Percentiles rank a stretch among this genome's conserved stretches.
These are phyloP conservation scores for Adansonia madagascariensis DNA, from an alignment of 441 rosid species.

Conservation along the genomic window DNA sequence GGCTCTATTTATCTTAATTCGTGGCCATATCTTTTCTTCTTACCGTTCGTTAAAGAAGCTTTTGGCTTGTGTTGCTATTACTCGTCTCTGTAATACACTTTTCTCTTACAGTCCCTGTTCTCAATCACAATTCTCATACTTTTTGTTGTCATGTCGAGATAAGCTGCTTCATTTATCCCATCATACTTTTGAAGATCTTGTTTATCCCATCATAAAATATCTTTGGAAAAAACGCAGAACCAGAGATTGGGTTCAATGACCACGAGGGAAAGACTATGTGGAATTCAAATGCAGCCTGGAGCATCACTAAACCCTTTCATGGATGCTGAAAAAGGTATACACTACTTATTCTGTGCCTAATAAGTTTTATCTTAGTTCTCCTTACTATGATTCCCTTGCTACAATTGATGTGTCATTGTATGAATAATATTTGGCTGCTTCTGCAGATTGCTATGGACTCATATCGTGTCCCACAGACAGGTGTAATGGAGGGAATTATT, in stretches of 20 bases:
- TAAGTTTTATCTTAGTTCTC: constrained; percentile 26
- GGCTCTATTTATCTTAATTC: neutral
- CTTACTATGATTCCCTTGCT: neutral
- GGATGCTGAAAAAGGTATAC: constrained; percentile 49
- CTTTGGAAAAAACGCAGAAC: constrained; percentile 41
- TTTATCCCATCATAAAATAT: constrained; percentile 9
- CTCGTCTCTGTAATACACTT: neutral
- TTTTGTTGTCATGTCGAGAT: neutral
- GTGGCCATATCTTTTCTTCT: neutral
- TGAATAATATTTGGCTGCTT: constrained; percentile 30
- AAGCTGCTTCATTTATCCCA: neutral
- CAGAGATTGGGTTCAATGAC: constrained; percentile 37
- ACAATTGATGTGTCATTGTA: neutral
- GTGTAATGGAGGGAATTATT: constrained; percentile 31
- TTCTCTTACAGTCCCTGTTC: neutral
- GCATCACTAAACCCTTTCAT: constrained; percentile 34
- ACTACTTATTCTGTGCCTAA: constrained; percentile 10
- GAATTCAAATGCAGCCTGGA: constrained; percentile 31
- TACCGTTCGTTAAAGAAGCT: neutral
- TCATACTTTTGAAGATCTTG: neutral
- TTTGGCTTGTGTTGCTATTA: neutral
- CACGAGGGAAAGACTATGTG: constrained; percentile 28
- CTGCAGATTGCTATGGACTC: constrained; percentile 42
- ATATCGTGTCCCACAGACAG: constrained; percentile 36
- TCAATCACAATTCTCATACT: constrained; percentile 6